Evolutionary conservation across 208 protist genomes (phyloP).

Genomic region (Trypanosoma lewisi): DNA sequence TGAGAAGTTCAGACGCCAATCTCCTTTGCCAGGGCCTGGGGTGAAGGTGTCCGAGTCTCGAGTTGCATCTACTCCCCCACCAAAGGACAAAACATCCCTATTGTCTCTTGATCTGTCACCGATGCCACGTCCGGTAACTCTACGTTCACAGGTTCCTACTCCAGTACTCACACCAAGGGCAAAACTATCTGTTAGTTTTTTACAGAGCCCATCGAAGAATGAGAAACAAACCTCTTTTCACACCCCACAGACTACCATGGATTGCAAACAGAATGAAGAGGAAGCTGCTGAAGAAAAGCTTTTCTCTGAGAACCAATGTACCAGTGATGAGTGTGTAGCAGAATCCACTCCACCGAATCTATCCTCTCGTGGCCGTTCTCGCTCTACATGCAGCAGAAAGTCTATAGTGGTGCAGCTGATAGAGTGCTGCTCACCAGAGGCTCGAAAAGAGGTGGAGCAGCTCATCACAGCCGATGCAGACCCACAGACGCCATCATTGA

Average conservation of each 20-base stretch:
- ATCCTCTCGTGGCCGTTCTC: neutral
- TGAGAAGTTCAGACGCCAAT: constrained; percentile 1
- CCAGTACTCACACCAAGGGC: neutral
- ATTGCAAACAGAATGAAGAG: neutral
- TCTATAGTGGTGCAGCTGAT: constrained; percentile 7
- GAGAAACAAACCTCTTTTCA: constrained; percentile 8
- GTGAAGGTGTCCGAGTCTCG: neutral
- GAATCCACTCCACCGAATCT: neutral
- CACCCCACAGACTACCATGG: neutral
- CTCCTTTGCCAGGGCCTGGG: constrained; percentile 2
- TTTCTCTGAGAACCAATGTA: neutral
- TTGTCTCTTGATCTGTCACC: constrained; percentile 28
- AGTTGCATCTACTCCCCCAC: neutral
- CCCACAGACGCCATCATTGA: constrained; percentile 10
- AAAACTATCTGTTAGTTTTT: constrained; percentile 6
- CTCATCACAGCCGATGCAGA: constrained; percentile 20
- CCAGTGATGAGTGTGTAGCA: neutral
- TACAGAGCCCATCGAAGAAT: constrained; percentile 14
- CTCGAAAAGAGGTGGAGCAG: constrained; percentile 1
- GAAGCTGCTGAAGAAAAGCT: neutral
- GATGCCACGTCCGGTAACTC: constrained; percentile 61
- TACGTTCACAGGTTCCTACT: constrained; percentile 49
- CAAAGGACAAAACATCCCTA: neutral
- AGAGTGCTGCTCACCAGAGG: constrained; percentile 4
- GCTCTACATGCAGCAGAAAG: neutral